Evolutionary conservation across 345 rosid genomes (phyloP).

Genomic region (Eucalyptus guilfoylei): DNA sequence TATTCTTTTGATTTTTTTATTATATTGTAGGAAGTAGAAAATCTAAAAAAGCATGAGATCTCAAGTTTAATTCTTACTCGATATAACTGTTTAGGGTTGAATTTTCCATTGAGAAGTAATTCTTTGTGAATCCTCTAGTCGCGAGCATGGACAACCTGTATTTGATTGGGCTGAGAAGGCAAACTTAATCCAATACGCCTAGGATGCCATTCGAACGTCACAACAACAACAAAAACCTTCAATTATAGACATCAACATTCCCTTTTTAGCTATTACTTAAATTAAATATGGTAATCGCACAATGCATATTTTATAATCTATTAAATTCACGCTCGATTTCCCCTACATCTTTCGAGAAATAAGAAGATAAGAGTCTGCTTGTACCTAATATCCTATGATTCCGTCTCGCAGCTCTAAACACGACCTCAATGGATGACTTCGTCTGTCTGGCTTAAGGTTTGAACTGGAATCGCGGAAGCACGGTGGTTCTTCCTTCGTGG

Average conservation of each 20-base stretch:
- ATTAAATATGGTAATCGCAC: background rate
- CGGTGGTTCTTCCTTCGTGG: background rate
- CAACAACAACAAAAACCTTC: no score
- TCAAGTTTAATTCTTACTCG: background rate
- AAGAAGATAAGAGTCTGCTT: no score
- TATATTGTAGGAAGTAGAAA: background rate
- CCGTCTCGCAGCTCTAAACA: background rate
- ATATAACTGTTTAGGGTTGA: background rate
- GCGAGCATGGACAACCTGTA: background rate
- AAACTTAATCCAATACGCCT: no score
- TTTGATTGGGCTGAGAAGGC: background rate
- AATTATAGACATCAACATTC: background rate
- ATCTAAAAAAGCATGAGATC: background rate
- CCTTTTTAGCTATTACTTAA: no score
- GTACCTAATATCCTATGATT: background rate
- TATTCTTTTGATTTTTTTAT: background rate
- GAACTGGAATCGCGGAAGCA: background rate
- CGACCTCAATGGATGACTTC: background rate
- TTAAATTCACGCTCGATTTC: no score
- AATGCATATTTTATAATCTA: rapidly evolving
- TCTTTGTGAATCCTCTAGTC: background rate
- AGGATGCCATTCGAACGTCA: no score
- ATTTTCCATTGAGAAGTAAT: background rate
- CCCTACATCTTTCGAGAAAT: background rate
- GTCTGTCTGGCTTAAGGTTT: background rate